phyloP scores from a whole-genome alignment of 2,329 filamentous ascomycete species.

The Periconia sp. region DNA sequence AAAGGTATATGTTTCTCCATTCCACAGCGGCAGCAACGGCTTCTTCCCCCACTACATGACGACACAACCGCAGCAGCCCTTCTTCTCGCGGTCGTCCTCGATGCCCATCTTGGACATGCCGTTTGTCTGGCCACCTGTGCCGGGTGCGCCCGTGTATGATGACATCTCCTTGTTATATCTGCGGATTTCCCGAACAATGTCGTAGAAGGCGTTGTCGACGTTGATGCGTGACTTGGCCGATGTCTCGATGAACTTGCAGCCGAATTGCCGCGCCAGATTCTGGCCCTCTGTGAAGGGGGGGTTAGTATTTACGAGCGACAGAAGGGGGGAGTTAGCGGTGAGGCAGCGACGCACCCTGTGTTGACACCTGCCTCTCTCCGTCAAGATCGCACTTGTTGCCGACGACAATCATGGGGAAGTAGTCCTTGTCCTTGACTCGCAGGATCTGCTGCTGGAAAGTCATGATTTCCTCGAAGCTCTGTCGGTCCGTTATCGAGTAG shows the following conservation, averaged over 20 bases:
- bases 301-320: conserved; percentile 23
- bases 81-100: conserved; percentile 69
- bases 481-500: conserved; percentile 96
- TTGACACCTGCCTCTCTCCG: conserved; percentile 85
- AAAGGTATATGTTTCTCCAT: conserved; percentile 33
- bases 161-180: conserved; percentile 99
- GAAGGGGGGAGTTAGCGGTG: conserved; percentile 12
- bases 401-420: conserved; percentile 98
- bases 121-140: conserved; percentile 61
- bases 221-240: conserved; percentile 98
- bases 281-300: conserved; percentile 76
- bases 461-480: conserved; percentile 98
- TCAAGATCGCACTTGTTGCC: conserved; percentile 99
- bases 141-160: conserved; percentile 73
- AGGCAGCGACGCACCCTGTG: conserved; percentile 73
- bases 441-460: conserved; percentile 99
- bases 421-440: conserved; percentile 98
- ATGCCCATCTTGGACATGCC: conserved; percentile 79
- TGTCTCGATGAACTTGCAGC: conserved; percentile 98
- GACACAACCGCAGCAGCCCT: conserved; percentile 83
- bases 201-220: conserved; percentile 98
- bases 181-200: conserved; percentile 96
- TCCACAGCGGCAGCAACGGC: conserved; percentile 11
- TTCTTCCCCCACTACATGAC: conserved; percentile 70
- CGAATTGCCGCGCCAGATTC: conserved; percentile 82